These are phyloP conservation scores for Cymbopogon citratus DNA, from an alignment of 176 grass and related monocot species.

Conservation along the genomic window DNA sequence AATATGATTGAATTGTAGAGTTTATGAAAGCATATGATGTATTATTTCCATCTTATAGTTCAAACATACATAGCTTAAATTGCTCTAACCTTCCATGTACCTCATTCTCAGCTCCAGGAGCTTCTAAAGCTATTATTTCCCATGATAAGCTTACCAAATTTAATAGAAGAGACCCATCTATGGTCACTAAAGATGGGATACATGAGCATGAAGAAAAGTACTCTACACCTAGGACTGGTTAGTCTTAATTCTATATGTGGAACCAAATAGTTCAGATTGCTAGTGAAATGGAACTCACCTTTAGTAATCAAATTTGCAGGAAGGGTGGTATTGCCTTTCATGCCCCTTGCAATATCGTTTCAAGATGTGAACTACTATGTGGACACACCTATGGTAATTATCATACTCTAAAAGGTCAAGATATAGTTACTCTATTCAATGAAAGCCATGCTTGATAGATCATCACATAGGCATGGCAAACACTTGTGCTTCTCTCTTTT, in stretches of 20 bases:
- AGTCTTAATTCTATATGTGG: constrained; percentile 15
- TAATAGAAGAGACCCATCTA: not conserved
- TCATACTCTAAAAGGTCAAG: not conserved
- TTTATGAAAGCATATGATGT: not conserved
- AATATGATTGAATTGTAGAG: not conserved
- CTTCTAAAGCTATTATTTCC: constrained; percentile 44
- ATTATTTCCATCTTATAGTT: not conserved
- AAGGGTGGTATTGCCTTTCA: constrained; percentile 55
- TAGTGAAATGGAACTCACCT: not conserved
- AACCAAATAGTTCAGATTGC: not conserved
- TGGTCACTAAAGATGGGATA: not conserved
- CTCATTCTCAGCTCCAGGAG: constrained; percentile 18
- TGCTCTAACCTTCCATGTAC: not conserved
- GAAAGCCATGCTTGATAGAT: not conserved
- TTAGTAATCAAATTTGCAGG: constrained; percentile 15
- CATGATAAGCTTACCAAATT: constrained; percentile 21
- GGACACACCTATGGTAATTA: constrained; percentile 49
- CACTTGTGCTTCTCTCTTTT: not conserved
- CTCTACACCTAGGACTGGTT: constrained; percentile 20
- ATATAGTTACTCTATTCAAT: not conserved
- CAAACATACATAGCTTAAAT: not conserved
- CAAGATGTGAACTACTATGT: constrained; percentile 75
- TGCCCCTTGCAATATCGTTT: constrained; percentile 66
- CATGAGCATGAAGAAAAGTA: not conserved
- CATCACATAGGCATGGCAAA: not conserved